Evolutionary conservation across 441 rosid genomes (phyloP).

Genomic region (Gossypium laxum): DNA sequence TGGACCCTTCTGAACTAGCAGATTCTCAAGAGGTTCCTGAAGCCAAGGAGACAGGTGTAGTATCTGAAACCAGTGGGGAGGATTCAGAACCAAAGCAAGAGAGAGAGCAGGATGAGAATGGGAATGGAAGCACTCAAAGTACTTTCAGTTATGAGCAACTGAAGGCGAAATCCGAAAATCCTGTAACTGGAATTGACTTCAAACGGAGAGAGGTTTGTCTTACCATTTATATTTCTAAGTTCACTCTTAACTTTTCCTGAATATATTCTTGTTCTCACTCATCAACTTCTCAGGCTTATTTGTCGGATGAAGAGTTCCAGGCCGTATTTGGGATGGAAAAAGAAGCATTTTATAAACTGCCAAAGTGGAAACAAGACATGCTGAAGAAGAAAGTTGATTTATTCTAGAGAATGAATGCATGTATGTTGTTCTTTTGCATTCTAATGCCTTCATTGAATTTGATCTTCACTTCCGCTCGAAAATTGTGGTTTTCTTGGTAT

Average conservation of each 20-base stretch:
- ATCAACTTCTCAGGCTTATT: slow-evolving; percentile 57
- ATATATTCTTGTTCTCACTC: neutral
- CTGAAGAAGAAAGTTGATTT: slow-evolving; percentile 81
- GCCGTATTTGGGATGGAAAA: slow-evolving; percentile 53
- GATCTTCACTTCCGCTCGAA: slow-evolving; percentile 15
- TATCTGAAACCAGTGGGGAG: slow-evolving; percentile 31
- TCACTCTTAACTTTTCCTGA: neutral
- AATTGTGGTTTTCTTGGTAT: slow-evolving; percentile 15
- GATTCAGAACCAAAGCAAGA: slow-evolving; percentile 26
- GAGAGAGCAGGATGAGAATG: slow-evolving; percentile 31
- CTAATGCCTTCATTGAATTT: slow-evolving; percentile 11
- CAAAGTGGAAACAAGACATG: slow-evolving; percentile 97
- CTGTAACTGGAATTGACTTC: slow-evolving; percentile 42
- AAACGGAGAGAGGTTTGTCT: slow-evolving; percentile 74
- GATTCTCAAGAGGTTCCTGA: slow-evolving; percentile 33
- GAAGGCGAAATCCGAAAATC: slow-evolving; percentile 76
- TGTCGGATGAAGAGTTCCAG: slow-evolving; percentile 76
- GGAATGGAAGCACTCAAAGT: slow-evolving; percentile 24
- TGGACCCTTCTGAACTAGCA: slow-evolving; percentile 18
- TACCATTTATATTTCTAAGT: neutral
- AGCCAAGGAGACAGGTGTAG: slow-evolving; percentile 46
- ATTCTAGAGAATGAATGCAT: slow-evolving; percentile 39
- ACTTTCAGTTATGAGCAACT: slow-evolving; percentile 80
- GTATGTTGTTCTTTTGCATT: slow-evolving; percentile 14
- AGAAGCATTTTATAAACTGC: slow-evolving; percentile 54